These are phyloP conservation scores for Barnettozyma vustinii DNA, from an alignment of 805 yeast genomes.

Conservation along the genomic window DNA sequence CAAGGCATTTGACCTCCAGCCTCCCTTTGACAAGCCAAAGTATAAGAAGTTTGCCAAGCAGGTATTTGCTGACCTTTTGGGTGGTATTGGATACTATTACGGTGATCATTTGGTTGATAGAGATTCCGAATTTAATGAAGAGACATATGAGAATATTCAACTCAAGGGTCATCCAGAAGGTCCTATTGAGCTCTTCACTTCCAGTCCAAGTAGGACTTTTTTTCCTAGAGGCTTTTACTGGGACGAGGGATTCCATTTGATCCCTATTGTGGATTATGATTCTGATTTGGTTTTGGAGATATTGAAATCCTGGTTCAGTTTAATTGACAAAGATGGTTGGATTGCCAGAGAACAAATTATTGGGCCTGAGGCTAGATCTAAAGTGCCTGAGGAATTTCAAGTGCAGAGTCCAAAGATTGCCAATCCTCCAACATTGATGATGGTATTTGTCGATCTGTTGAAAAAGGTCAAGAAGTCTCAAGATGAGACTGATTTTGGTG, in stretches of 20 bases:
- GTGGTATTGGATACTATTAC: slow-evolving; percentile 84
- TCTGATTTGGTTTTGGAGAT: slow-evolving; percentile 77
- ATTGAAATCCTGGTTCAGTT: slow-evolving; percentile 77
- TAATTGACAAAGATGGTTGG: slow-evolving; percentile 92
- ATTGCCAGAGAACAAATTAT: slow-evolving; percentile 92
- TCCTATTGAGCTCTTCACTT: slow-evolving; percentile 69
- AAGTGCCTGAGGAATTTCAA: slow-evolving; percentile 79
- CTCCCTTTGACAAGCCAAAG: slow-evolving; percentile 44
- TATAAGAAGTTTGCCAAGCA: slow-evolving; percentile 66
- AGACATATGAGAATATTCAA: slow-evolving; percentile 50
- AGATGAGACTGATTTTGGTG: slow-evolving; percentile 10
- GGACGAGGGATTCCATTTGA: slow-evolving; percentile 96
- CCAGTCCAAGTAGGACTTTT: slow-evolving; percentile 89
- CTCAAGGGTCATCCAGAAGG: slow-evolving; percentile 59
- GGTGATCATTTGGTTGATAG: slow-evolving; percentile 84
- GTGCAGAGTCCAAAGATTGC: slow-evolving; percentile 87
- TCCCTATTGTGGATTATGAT: slow-evolving; percentile 80
- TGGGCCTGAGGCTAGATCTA: slow-evolving; percentile 84
- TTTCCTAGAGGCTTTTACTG: slow-evolving; percentile 97
- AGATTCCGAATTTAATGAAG: slow-evolving; percentile 60
- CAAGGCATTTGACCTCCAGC: slow-evolving; percentile 41
- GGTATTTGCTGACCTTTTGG: slow-evolving; percentile 74
- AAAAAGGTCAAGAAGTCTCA: slow-evolving; percentile 34
- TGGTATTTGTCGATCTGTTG: slow-evolving; percentile 57
- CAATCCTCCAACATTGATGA: slow-evolving; percentile 90